Evolutionary conservation across 192 early-diverging fungal species (phyloP), one percentile per base, ranked within the genome.

Genomic region (Mycoemilia scoparia): DNA sequence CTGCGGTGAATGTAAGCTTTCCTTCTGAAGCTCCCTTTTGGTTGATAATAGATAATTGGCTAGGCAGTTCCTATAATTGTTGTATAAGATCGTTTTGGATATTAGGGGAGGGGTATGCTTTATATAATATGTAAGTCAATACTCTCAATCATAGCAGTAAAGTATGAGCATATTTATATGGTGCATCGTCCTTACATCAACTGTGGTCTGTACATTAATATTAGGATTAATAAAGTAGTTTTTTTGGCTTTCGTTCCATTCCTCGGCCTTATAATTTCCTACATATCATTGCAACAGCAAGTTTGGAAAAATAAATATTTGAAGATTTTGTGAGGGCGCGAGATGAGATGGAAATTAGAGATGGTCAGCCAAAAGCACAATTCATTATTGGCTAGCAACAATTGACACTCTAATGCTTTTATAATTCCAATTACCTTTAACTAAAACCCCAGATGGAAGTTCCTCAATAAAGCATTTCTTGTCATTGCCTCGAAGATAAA

Each of bases 381-480:
- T 12, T 37, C 16, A 33, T 14, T 37, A 11, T 23, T 15, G 36
- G 30, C 21, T 7, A 23, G 18, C 26, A 10, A 18, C 7, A 7
- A 19, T 12, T 23, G 18, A 14, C 18, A 48, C 25, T 20, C 19
- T 17, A 29, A 4, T 9, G 8, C 30, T 46, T 37, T 54, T n/a
- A n/a, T n/a, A n/a, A n/a, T n/a, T n/a, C n/a, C n/a, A n/a, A n/a
- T n/a, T n/a, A 74, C 89, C 84, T 15, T 76, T 70, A 15, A 87
- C 78, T 32, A 79, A 68, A 21, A 86, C 85, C 40, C 87, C 82
- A 45, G 72, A 76, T 12, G 92, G 86, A 18, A 96, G 64, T 42
- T 96, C 89, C 50, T 96, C 92, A 8, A 84, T 64, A 41, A 96
- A 96, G 61, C 92, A 96, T 46, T 82, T 74, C 50, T 77, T 72